Evolutionary conservation across 768 basidiomycete species (phyloP), one percentile per base, ranked within the genome.

Genomic region (Trametes sanguinea): DNA sequence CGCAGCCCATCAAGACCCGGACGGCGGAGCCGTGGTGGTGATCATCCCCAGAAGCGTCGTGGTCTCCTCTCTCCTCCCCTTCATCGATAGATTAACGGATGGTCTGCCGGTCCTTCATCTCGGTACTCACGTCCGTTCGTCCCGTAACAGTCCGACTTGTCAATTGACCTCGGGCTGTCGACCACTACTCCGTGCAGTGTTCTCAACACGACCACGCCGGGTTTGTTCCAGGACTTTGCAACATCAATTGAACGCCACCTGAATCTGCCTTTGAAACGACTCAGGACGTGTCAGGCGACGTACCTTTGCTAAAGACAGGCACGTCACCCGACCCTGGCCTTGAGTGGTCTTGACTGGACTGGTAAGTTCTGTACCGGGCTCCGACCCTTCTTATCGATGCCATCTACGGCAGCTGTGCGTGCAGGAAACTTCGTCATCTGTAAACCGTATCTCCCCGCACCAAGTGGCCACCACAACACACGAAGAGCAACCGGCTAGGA

Each of bases 31-130:
- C 27, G 54, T 48, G 50, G 43, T 44, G 43, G 57, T 42, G 55
- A 62, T 62, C 62, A 62, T 62, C 62, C 47, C 52, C 45, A 40
- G 44, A 37, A 51, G 46, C 56, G 52, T 17, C 57, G 54, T 55
- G 44, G 14, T 44, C 13, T 17, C 45, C 40, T 33, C 51, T 44
- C 13, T 17, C 45, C 32, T 33, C 51, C 35, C 14, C 11, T 29
- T 50, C 57, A 63, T 63, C 62, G 62, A 63, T 63, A 43, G 46
- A 59, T 59, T 59, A 44, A 51, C 57, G 62, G 57, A 58, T 54
- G 55, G 22, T 30, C 30, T 37, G 32, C 55, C 61, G 55, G 50
- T 27, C 35, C 42, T 30, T 17, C 40, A 51, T 33, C 52, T 51
- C 62, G 53, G 57, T 47, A 45, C 27, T 35, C 17, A 32, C 32